These are phyloP conservation scores for Pinus tabuliformis DNA, from an alignment of 75 land plant genomes.

Conservation along the genomic window DNA sequence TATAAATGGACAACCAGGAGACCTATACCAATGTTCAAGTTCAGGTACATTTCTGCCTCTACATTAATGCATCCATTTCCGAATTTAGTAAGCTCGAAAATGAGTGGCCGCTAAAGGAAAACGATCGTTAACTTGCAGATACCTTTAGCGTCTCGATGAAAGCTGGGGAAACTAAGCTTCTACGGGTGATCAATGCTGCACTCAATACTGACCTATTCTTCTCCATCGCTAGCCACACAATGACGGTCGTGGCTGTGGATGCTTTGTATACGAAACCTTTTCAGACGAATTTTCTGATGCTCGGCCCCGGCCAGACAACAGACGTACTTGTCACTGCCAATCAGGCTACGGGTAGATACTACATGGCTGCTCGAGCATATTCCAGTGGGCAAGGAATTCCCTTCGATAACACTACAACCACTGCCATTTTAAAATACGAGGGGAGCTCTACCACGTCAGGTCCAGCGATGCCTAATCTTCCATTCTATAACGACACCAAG, in stretches of 20 bases:
- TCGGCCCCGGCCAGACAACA: conserved; percentile 58
- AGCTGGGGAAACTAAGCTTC: no score
- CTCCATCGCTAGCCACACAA: conserved; percentile 10
- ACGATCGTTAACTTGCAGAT: no score
- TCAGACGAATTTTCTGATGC: conserved; percentile 22
- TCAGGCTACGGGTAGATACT: conserved; percentile 14
- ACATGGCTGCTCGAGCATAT: conserved; percentile 41
- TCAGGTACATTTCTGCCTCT: no score
- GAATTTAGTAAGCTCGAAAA: no score
- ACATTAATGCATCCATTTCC: no score
- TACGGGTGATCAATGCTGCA: no score
- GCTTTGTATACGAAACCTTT: conserved; percentile 13
- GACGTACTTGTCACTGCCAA: conserved; percentile 13
- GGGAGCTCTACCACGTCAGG: neutral
- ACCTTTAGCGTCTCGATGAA: no score
- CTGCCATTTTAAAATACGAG: conserved; percentile 30
- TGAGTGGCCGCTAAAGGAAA: no score
- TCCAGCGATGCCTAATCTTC: conserved; percentile 24
- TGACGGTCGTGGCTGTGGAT: conserved; percentile 13
- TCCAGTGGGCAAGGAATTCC: conserved; percentile 23
- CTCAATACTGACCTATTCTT: no score
- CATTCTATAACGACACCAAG: conserved; percentile 46
- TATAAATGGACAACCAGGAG: no score
- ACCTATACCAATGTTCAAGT: no score
- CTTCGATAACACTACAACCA: conserved; percentile 39